Evolutionary conservation across 106 monocot species (phyloP), one percentile per base, ranked within the genome.

Genomic region (Phalaenopsis aphrodite): DNA sequence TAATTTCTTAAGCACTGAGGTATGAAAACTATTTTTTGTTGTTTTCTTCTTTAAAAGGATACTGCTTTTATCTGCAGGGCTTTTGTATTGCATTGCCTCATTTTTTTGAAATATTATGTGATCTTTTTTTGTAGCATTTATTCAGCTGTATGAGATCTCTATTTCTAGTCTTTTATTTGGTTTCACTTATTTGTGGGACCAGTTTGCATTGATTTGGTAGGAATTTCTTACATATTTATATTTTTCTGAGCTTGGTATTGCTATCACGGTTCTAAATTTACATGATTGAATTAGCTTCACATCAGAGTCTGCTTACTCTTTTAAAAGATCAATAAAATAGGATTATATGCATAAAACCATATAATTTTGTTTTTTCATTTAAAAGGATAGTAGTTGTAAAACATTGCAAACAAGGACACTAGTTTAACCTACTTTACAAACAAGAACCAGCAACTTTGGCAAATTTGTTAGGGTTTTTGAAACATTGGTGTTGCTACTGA

Each of bases 1-100:
- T 77, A 89, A 89, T 77, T 94, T 94, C 74, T 83, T 94, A 56
- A 94, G 93, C 83, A 75, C 69, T 19, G 91, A 94, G 93, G 93
- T 91, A 84, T 78, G 5, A 10, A 45, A 58, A 72, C n/a, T 21
- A 30, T 38, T 78, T 78, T 10, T 23, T 37, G 36, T 42, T 64
- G 7, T 21, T 43, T 36, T 73, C n/a, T 81, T 80, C 14, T 65
- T 75, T 15, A 23, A n/a, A 30, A 49, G 12, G 37, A 23, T 68
- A 45, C 18, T 18, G 41, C 64, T 75, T 52, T 67, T 69, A 3
- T 38, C 38, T 69, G 2, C 2, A 11, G 69, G 1, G 64, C 64
- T 64, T 23, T 64, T 64, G n/a, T 12, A 69, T 69, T 69, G 8
- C 37, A 36, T 38, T 69, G 69, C 37, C 38, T 38, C 38, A 37